These are phyloP conservation scores for Zychaea mexicana DNA, from an alignment of 371 early-diverging fungal genomes.

Conservation along the genomic window DNA sequence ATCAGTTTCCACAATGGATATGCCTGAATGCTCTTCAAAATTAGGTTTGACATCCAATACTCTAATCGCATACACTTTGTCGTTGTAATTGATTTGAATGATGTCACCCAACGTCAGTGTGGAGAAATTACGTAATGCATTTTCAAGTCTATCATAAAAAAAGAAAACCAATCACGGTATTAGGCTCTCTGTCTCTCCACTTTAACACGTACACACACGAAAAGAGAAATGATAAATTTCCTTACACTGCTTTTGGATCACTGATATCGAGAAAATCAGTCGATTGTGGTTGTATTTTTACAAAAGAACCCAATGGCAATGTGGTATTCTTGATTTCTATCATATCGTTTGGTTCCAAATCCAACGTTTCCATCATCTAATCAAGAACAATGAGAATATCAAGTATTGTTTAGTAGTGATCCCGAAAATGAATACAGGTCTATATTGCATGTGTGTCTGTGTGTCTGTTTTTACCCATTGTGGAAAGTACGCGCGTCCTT, in stretches of 20 bases:
- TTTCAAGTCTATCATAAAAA: slow-evolving; percentile 78
- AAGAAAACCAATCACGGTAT: neutral
- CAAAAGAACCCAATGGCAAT: slow-evolving; percentile 89
- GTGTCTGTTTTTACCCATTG: slow-evolving; percentile 88
- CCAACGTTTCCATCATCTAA: slow-evolving; percentile 94
- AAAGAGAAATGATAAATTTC: neutral
- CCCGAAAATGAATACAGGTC: no score
- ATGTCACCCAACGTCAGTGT: slow-evolving; percentile 95
- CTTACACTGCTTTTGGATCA: slow-evolving; percentile 94
- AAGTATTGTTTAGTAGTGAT: no score
- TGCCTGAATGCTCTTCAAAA: slow-evolving; percentile 64
- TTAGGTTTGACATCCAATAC: slow-evolving; percentile 93
- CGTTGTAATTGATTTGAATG: slow-evolving; percentile 92
- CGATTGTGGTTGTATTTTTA: slow-evolving; percentile 98
- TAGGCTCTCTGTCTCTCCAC: no score
- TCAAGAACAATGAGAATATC: neutral
- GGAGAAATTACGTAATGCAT: slow-evolving; percentile 93
- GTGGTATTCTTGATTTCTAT: slow-evolving; percentile 81
- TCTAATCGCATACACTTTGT: slow-evolving; percentile 85
- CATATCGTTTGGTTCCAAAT: slow-evolving; percentile 74
- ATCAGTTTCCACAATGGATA: slow-evolving; percentile 99
- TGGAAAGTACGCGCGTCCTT: slow-evolving; percentile 95
- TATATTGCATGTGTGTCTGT: neutral
- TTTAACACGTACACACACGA: neutral
- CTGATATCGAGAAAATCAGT: slow-evolving; percentile 97